Percentiles rank a stretch among this genome's conserved stretches.
Evolutionary conservation across 805 yeast species (phyloP).

Genomic region (Saturnispora galanensis): DNA sequence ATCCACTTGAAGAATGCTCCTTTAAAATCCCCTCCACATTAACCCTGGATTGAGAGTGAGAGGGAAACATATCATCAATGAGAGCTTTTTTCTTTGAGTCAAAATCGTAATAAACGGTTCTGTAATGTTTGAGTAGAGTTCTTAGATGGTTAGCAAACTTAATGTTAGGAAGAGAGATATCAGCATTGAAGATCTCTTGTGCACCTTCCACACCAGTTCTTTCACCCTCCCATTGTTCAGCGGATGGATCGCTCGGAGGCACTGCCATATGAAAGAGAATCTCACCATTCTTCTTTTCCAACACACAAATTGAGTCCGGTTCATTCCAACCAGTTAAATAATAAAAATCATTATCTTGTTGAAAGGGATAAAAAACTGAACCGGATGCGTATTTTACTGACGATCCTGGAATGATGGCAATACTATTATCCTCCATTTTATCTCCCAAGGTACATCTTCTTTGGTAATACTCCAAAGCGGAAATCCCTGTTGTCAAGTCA

Average conservation of each 20-base stretch:
- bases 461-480: constrained; percentile 70
- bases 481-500: constrained; percentile 78
- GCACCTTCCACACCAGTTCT: constrained; percentile 84
- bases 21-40: constrained; percentile 16
- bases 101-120: constrained; percentile 47
- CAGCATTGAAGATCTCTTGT: constrained; percentile 78
- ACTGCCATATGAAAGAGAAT: constrained; percentile 70
- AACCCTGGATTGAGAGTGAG: constrained; percentile 2
- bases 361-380: constrained; percentile 83
- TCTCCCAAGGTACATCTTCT: constrained; percentile 55
- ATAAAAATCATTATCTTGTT: constrained; percentile 81
- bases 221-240: constrained; percentile 93
- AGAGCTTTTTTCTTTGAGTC: constrained; percentile 9
- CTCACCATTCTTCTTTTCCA: constrained; percentile 53
- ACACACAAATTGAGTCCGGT: constrained; percentile 62
- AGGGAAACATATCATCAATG: constrained; percentile 15
- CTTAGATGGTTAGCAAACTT: constrained; percentile 34
- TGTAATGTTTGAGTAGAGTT: constrained; percentile 38
- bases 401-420: constrained; percentile 69
- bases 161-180: constrained; percentile 48
- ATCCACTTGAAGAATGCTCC: constrained; percentile 14
- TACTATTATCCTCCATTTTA: constrained; percentile 48
- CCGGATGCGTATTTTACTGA: constrained; percentile 75
- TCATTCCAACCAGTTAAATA: constrained; percentile 91
- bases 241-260: constrained; percentile 66